Base-by-base conservation (phyloP, 768 basidiomycete genomes). In the Dacryopinax spathularia region DNA sequence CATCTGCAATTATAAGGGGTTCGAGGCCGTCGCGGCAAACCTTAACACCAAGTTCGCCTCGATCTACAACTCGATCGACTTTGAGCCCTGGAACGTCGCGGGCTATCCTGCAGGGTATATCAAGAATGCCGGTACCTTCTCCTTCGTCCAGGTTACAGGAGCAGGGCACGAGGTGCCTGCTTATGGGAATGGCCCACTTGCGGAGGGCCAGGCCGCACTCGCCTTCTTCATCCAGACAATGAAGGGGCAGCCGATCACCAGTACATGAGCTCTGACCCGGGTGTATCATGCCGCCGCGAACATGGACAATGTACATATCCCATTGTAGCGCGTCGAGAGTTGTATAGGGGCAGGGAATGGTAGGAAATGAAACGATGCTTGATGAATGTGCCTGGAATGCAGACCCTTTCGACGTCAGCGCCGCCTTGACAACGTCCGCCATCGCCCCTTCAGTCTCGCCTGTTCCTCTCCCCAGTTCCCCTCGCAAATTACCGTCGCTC, bases 51-150 rank as follows among this genome's bases (percentile, higher is more conserved):
- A 76, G 65, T 80, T 81, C 70, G 76, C 75, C 1, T n/a, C 76
- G 0, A 27, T 73, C 27, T 83, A 76, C 69, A 72, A 77, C 36
- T 62, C 73, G 39, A 79, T 81, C 67, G 20, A 68, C 0, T 83
- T 82, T 70, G 65, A 76, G 12, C 75, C 75, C 48, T 84, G 76
- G 72, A 82, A 75, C 0, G 83, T 85, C 18, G 69, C 74, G 0
- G 83, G 83, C 0, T 74, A 78, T 63, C 64, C 70, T 2, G 74
- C 83, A 4, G 84, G 82, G 2, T 70, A 80, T 34, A 82, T 74
- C 74, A 84, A 84, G 75, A 83, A 82, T 64, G 82, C 83, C 2
- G 83, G 82, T 12, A 81, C 75, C 12, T 78, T 80, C 70, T 82
- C 82, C 10, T 84, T 83, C 65, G 69, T 84, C 10, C 77, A 82